A percentile compares a stretch with the other conserved stretches of the same genome.
phyloP scores from a whole-genome alignment of 352 stramenopile genomes.

The Phytophthora syringae region DNA sequence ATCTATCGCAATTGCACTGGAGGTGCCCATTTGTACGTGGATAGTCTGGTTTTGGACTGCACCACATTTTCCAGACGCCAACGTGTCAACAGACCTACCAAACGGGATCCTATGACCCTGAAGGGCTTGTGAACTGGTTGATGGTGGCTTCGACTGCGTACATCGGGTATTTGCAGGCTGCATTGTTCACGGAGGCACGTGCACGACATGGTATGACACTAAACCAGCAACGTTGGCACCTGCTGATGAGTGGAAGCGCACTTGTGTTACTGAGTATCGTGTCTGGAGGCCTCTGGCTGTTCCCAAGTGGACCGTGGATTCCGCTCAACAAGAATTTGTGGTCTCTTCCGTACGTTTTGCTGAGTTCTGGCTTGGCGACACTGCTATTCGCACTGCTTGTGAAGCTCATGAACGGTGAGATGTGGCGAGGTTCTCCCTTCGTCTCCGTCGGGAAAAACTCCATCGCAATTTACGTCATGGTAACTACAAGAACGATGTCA shows the following conservation, averaged over 20 bases:
- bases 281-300: slow-evolving; percentile 34
- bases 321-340: slow-evolving; percentile 90
- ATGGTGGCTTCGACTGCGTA: slow-evolving; percentile 69
- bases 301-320: slow-evolving; percentile 41
- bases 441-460: slow-evolving; percentile 74
- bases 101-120: slow-evolving; percentile 75
- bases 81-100: slow-evolving; percentile 64
- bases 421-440: slow-evolving; percentile 35
- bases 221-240: slow-evolving; percentile 2
- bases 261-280: slow-evolving; percentile 14
- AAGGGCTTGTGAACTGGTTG: slow-evolving; percentile 82
- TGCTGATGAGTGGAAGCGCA: slow-evolving; percentile 16
- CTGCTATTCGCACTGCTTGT: slow-evolving; percentile 35
- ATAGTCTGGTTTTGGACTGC: slow-evolving; percentile 63
- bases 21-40: slow-evolving; percentile 77
- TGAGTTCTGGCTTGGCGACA: slow-evolving; percentile 49
- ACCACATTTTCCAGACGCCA: slow-evolving; percentile 70
- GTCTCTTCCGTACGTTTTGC: slow-evolving; percentile 72
- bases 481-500: slow-evolving; percentile 25
- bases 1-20: slow-evolving; percentile 72
- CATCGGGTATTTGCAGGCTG: slow-evolving; percentile 63
- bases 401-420: slow-evolving; percentile 7
- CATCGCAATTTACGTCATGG: slow-evolving; percentile 77
- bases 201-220: neutral
- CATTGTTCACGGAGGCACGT: slow-evolving; percentile 25